Conservation (phyloP, 2,329 filamentous ascomycete species). For the Fusarium metavorans region DNA sequence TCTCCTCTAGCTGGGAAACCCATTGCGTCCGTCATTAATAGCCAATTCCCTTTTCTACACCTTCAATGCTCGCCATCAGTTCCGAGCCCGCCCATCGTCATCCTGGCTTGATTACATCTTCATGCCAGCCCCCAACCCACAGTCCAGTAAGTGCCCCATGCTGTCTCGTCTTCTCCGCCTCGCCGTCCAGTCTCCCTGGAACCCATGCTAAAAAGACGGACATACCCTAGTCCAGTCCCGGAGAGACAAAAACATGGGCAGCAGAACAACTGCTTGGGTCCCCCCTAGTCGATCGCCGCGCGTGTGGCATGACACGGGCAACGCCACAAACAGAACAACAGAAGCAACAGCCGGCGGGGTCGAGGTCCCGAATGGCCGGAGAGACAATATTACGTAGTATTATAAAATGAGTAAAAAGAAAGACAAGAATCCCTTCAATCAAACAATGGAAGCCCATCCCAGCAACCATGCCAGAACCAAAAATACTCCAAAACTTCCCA, state of each 20-base stretch:
- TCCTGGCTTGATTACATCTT: constrained; percentile 38
- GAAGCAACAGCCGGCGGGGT: constrained; percentile 6
- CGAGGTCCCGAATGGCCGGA: background rate
- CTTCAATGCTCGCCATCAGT: constrained; percentile 5
- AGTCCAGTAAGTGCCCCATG: constrained; percentile 25
- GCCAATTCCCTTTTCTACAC: constrained; percentile 15
- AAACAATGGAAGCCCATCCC: background rate
- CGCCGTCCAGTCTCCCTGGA: background rate
- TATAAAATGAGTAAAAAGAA: background rate
- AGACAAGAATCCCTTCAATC: background rate
- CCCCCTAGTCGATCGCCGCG: constrained; percentile 2
- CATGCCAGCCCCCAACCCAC: constrained; percentile 29
- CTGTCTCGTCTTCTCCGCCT: constrained; percentile 8
- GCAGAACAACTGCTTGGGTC: background rate
- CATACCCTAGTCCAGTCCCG: background rate
- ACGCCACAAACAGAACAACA: constrained; percentile 4
- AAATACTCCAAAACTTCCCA: background rate
- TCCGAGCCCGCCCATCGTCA: constrained; percentile 5
- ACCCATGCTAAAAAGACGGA: background rate
- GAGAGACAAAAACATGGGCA: background rate
- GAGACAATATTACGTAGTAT: background rate
- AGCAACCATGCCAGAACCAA: background rate
- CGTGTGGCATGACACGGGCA: constrained; percentile 4
- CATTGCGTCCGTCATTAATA: background rate
- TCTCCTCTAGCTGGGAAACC: background rate